Conservation (phyloP, 1,284 basidiomycete genomes). For the Chalciporus piperatoides region DNA sequence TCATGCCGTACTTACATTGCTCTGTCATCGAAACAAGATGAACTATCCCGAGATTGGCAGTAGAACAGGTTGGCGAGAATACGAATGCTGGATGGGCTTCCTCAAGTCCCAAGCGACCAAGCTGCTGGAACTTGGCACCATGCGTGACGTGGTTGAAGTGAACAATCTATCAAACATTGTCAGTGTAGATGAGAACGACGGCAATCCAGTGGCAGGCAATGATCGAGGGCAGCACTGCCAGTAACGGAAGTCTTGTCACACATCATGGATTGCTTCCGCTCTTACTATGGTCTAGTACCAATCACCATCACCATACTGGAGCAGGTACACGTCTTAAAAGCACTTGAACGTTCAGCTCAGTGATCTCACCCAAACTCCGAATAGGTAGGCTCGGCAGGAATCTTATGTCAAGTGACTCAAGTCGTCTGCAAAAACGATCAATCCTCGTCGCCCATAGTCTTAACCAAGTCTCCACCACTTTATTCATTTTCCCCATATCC, state of each 20-base stretch:
- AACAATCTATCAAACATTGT: background rate
- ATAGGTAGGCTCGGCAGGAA: background rate
- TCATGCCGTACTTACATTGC: background rate
- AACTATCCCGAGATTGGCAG: background rate
- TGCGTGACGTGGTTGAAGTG: background rate
- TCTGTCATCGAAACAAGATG: background rate
- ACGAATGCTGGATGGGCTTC: background rate
- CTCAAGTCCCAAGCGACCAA: background rate
- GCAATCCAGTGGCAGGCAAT: too few relatives aligned
- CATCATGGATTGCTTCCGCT: background rate
- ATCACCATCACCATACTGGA: too few relatives aligned
- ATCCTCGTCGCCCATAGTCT: slow-evolving; percentile 26
- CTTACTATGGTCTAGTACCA: too few relatives aligned
- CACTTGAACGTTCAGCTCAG: too few relatives aligned
- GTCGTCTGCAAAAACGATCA: slow-evolving; percentile 6
- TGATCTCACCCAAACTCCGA: too few relatives aligned
- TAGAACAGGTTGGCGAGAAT: background rate
- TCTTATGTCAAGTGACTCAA: background rate
- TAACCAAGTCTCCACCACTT: slow-evolving; percentile 17
- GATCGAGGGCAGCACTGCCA: too few relatives aligned
- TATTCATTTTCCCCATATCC: slow-evolving; percentile 35
- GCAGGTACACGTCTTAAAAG: too few relatives aligned
- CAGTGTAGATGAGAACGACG: background rate
- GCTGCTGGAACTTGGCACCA: background rate
- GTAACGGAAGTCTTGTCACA: too few relatives aligned